phyloP scores from a whole-genome alignment of 2,329 filamentous ascomycete genomes.

The Talaromyces sp. region DNA sequence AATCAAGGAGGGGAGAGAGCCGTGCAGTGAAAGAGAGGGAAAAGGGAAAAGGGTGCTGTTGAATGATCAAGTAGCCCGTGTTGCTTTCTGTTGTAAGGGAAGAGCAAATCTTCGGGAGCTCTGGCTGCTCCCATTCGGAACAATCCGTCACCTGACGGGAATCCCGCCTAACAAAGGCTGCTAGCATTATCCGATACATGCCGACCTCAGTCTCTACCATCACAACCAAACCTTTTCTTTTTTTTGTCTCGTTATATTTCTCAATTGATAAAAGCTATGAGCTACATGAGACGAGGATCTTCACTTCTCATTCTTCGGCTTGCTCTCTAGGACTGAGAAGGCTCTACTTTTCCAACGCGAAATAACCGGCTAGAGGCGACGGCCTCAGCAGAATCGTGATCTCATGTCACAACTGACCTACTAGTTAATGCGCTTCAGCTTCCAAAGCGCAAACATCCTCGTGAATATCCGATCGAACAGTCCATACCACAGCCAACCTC shows the following conservation, averaged over 20 bases:
- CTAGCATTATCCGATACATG: slow-evolving; percentile 12
- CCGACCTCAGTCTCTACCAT: not conserved
- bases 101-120: slow-evolving; percentile 14
- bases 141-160: slow-evolving; percentile 19
- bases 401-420: not conserved
- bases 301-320: not conserved
- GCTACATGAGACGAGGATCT: not conserved
- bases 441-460: slow-evolving; percentile 52
- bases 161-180: slow-evolving; percentile 6
- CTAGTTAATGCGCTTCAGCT: slow-evolving; percentile 28
- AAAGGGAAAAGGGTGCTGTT: not conserved
- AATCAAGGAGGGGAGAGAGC: not conserved
- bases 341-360: not conserved
- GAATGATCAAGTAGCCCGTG: not conserved
- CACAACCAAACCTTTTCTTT: not conserved
- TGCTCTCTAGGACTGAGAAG: not conserved
- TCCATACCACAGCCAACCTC: slow-evolving; percentile 46
- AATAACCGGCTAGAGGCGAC: not conserved
- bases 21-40: not conserved
- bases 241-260: not conserved
- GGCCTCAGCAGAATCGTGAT: not conserved
- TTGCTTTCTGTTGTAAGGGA: slow-evolving; percentile 5
- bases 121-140: slow-evolving; percentile 14
- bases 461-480: slow-evolving; percentile 44
- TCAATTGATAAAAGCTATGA: not conserved